Percentiles rank a stretch among this genome's conserved stretches.
Conservation (phyloP, 2,329 filamentous ascomycete species). For the Plectosphaerella sp. region DNA sequence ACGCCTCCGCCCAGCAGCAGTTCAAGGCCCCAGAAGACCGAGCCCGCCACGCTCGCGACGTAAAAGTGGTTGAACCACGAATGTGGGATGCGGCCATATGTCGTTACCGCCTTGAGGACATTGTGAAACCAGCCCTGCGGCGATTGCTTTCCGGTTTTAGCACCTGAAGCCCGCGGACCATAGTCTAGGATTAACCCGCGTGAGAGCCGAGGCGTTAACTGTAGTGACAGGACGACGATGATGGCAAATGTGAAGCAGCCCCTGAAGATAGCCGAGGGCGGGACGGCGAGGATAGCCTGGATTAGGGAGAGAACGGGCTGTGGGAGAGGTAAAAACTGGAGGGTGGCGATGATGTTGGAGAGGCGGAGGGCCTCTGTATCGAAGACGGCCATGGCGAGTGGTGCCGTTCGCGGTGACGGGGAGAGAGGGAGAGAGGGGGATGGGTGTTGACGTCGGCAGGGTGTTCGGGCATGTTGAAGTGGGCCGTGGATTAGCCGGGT, state of each 20-base stretch:
- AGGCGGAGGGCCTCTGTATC: too few species aligned
- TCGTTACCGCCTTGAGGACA: slow-evolving; percentile 18
- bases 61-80: slow-evolving; percentile 91
- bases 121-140: slow-evolving; percentile 5
- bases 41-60: slow-evolving; percentile 62
- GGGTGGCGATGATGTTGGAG: neutral
- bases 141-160: slow-evolving; percentile 4
- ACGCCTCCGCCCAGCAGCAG: slow-evolving; percentile 47
- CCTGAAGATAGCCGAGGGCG: neutral
- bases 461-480: too few species aligned
- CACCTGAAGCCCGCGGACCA: slow-evolving; percentile 34
- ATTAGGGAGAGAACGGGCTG: neutral
- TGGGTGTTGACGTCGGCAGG: too few species aligned
- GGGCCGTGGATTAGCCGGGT: too few species aligned
- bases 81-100: slow-evolving; percentile 67
- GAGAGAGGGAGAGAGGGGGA: too few species aligned
- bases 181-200: slow-evolving; percentile 44
- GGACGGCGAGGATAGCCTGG: neutral
- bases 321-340: neutral
- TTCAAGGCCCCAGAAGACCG: slow-evolving; percentile 70
- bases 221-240: slow-evolving; percentile 33
- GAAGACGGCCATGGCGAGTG: too few species aligned
- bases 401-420: too few species aligned
- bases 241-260: slow-evolving; percentile 40
- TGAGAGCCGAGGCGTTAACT: slow-evolving; percentile 38